phyloP scores from a whole-genome alignment of 352 stramenopile genomes.

The Pythium vanterpoolii region DNA sequence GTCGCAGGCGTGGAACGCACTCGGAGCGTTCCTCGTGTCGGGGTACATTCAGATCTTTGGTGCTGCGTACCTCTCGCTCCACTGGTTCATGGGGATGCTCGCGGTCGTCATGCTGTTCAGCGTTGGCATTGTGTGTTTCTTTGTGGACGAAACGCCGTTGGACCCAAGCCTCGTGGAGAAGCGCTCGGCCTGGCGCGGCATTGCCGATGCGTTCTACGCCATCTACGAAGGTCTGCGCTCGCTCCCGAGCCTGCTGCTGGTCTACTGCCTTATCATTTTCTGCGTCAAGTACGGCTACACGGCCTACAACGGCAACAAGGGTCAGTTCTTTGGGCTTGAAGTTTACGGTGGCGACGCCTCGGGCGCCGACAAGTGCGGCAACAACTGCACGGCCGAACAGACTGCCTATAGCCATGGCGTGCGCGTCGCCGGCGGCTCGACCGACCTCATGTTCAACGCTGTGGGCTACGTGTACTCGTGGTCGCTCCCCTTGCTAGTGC shows the following conservation, averaged over 20 bases:
- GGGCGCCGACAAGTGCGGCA: conserved; percentile 28
- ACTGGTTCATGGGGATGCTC: conserved; percentile 56
- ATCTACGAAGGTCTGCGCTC: conserved; percentile 24
- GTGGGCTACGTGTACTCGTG: conserved; percentile 39
- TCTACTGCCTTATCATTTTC: conserved; percentile 43
- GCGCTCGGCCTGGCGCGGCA: neutral
- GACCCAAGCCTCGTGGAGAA: conserved; percentile 10
- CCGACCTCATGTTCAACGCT: conserved; percentile 33
- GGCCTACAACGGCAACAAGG: conserved; percentile 59
- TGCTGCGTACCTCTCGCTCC: conserved; percentile 38
- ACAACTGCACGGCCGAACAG: conserved; percentile 33
- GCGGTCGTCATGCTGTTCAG: conserved; percentile 27
- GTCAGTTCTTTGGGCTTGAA: conserved; percentile 43
- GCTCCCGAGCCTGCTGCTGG: conserved; percentile 30
- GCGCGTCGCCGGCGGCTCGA: conserved; percentile 34
- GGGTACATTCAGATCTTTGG: conserved; percentile 50
- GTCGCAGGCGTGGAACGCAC: conserved; percentile 42
- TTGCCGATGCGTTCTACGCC: neutral
- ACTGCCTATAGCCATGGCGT: conserved; percentile 43
- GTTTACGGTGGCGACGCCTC: conserved; percentile 29
- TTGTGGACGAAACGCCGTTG: conserved; percentile 37
- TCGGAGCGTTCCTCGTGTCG: conserved; percentile 44
- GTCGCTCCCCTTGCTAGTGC: conserved; percentile 39
- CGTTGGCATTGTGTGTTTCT: conserved; percentile 14
- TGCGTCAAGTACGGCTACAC: conserved; percentile 47